phyloP scores from a whole-genome alignment of 78 protist genomes.

The Thecamonas trahens region DNA sequence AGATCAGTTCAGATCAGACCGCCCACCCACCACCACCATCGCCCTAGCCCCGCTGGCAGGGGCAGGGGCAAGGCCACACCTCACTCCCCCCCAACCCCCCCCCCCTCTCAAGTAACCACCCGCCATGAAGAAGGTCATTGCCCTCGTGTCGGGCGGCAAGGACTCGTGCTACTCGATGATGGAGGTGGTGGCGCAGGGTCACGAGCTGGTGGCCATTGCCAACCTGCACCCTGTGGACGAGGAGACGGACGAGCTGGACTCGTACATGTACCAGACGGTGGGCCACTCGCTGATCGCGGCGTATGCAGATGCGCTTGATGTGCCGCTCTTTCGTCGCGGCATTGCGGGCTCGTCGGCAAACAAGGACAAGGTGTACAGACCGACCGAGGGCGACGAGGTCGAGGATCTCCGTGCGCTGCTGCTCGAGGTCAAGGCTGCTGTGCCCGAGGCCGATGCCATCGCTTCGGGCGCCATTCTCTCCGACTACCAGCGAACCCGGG shows the following conservation, averaged over 20 bases:
- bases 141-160: constrained; percentile 93
- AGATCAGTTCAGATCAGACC: too few relatives aligned
- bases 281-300: constrained; percentile 58
- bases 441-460: constrained; percentile 75
- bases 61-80: too few relatives aligned
- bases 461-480: constrained; percentile 89
- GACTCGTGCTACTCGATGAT: constrained; percentile 66
- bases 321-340: constrained; percentile 64
- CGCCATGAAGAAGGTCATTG: constrained; percentile 69
- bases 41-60: too few relatives aligned
- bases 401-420: constrained; percentile 78
- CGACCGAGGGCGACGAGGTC: constrained; percentile 72
- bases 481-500: constrained; percentile 89
- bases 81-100: too few relatives aligned
- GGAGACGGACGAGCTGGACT: constrained; percentile 77
- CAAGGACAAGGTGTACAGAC: neutral
- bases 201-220: constrained; percentile 78
- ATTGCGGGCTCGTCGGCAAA: constrained; percentile 22
- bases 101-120: too few relatives aligned
- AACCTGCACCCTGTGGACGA: constrained; percentile 59
- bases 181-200: constrained; percentile 79
- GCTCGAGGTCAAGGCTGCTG: neutral
- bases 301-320: constrained; percentile 43
- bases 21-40: too few relatives aligned
- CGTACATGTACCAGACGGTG: constrained; percentile 90